A percentile compares a stretch with the other conserved stretches of the same genome.
These are phyloP conservation scores for Inga oerstediana DNA, from an alignment of 306 rosid genomes.

Conservation along the genomic window DNA sequence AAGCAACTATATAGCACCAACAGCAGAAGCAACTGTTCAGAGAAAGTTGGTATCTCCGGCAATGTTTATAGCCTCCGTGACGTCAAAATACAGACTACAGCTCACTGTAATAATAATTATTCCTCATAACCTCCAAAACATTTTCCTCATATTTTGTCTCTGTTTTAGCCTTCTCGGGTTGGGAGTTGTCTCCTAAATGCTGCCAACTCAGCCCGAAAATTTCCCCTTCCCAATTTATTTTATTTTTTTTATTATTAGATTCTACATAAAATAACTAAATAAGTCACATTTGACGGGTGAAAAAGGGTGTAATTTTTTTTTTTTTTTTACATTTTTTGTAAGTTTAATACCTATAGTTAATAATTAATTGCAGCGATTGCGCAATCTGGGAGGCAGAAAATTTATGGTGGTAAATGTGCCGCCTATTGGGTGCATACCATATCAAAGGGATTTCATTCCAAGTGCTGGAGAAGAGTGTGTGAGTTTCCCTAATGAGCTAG, in stretches of 20 bases:
- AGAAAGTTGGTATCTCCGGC: conserved; percentile 49
- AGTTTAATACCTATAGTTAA: no score
- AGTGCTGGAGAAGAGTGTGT: no score
- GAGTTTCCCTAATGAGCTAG: conserved; percentile 41
- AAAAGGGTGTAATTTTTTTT: no score
- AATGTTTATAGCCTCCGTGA: conserved; percentile 52
- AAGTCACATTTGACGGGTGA: no score
- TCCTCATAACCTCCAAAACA: neutral
- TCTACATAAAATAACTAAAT: no score
- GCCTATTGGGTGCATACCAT: conserved; percentile 80
- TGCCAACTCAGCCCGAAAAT: no score
- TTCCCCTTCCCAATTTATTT: no score
- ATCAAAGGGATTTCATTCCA: conserved; percentile 59
- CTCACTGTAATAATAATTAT: conserved; percentile 42
- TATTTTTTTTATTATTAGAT: no score
- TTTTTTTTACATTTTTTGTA: no score
- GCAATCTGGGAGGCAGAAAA: conserved; percentile 67
- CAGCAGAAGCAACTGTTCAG: neutral
- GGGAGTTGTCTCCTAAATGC: no score
- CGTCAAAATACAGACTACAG: conserved; percentile 53
- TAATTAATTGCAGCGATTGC: conserved; percentile 53
- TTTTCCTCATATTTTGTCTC: no score
- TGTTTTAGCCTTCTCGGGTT: no score
- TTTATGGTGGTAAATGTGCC: conserved; percentile 68
- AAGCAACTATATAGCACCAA: conserved; percentile 56